A percentile compares a stretch with the other conserved stretches of the same genome.
phyloP scores from a whole-genome alignment of 192 early-diverging fungal species.

The Lobosporangium transversale region DNA sequence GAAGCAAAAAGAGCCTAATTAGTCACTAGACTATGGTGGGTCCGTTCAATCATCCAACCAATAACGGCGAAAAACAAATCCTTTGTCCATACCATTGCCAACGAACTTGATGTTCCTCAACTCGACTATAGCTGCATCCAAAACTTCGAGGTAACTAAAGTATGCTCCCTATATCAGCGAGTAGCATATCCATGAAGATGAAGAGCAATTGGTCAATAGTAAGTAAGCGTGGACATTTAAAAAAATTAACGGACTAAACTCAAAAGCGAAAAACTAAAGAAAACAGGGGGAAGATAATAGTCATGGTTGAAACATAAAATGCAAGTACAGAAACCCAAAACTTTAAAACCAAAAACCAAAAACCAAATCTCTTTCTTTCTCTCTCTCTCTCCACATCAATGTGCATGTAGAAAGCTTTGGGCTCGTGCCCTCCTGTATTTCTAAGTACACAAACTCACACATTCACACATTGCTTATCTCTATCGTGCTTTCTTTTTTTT shows the following conservation, averaged over 20 bases:
- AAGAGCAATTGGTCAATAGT: neutral
- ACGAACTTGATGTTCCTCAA: slow-evolving; percentile 63
- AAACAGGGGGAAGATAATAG: too few species aligned
- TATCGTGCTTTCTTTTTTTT: neutral
- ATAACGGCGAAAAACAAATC: neutral
- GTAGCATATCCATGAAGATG: too few species aligned
- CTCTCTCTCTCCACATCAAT: too few species aligned
- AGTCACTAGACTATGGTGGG: neutral
- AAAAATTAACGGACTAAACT: too few species aligned
- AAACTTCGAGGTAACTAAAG: slow-evolving; percentile 48
- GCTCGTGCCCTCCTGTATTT: neutral
- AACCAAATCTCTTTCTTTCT: too few species aligned
- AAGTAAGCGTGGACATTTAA: too few species aligned
- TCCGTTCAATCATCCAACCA: neutral
- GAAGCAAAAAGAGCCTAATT: neutral
- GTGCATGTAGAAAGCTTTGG: too few species aligned
- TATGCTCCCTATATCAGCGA: slow-evolving; percentile 73
- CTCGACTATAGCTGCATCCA: slow-evolving; percentile 52
- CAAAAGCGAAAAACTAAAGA: too few species aligned
- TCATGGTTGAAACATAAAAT: too few species aligned
- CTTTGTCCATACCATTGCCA: slow-evolving; percentile 56
- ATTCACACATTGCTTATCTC: neutral
- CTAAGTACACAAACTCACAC: neutral
- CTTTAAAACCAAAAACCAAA: too few species aligned
- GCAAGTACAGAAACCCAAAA: too few species aligned